Conservation (phyloP, 2,329 filamentous ascomycete species). For the Fusarium sp. region DNA sequence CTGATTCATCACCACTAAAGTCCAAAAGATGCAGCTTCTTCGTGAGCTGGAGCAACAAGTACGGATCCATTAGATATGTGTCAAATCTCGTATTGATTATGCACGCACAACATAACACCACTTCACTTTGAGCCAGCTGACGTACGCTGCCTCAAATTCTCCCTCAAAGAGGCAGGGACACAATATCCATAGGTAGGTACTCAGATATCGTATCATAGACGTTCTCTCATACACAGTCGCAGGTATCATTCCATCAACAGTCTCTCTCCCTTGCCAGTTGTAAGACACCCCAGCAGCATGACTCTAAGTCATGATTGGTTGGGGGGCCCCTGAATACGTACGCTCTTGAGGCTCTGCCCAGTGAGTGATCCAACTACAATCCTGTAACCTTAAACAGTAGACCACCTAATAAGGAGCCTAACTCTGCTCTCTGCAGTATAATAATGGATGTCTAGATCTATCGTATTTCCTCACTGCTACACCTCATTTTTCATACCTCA, state of each 20-base stretch:
- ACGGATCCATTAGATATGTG: background rate
- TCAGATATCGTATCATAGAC: background rate
- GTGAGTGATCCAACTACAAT: background rate
- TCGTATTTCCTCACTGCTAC: background rate
- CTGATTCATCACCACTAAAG: background rate
- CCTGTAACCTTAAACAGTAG: background rate
- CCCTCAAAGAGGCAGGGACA: background rate
- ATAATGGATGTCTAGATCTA: background rate
- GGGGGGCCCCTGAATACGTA: background rate
- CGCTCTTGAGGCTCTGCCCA: slow-evolving; percentile 2
- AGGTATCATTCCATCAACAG: background rate
- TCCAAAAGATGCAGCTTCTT: background rate
- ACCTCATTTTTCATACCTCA: background rate
- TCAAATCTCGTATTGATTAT: slow-evolving; percentile 24
- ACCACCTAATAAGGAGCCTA: background rate
- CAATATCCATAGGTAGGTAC: background rate
- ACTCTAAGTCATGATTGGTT: background rate
- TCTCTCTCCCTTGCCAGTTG: background rate
- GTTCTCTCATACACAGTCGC: background rate
- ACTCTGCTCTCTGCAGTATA: background rate
- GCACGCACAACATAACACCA: slow-evolving; percentile 12
- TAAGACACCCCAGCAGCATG: background rate
- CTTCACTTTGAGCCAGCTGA: slow-evolving; percentile 9
- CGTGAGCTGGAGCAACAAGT: background rate
- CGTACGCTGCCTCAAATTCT: background rate